A percentile compares a stretch with the other conserved stretches of the same genome.
Evolutionary conservation across 345 rosid species (phyloP).

Genomic region (Arabidopsis arenosa): DNA sequence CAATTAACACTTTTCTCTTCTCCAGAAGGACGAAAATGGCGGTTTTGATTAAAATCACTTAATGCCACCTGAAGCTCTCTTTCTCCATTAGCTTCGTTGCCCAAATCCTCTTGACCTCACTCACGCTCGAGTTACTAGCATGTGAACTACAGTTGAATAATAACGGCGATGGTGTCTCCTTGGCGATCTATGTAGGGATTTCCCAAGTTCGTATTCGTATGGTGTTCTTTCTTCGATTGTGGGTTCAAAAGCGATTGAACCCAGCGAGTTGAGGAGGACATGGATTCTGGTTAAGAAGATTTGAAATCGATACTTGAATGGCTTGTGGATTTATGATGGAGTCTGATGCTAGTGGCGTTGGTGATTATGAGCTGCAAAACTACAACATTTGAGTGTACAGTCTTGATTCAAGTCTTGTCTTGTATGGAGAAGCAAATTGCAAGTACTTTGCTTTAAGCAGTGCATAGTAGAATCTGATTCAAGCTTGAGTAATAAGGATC

Average conservation of each 20-base stretch:
- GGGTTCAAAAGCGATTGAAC: conserved; percentile 41
- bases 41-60: conserved; percentile 63
- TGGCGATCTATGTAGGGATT: conserved; percentile 68
- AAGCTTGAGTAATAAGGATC: conserved; percentile 29
- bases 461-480: conserved; percentile 55
- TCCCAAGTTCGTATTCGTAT: conserved; percentile 57
- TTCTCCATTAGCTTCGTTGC: conserved; percentile 73
- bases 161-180: conserved; percentile 55
- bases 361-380: conserved; percentile 38
- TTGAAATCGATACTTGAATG: conserved; percentile 45
- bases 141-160: conserved; percentile 33
- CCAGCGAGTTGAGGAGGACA: conserved; percentile 46
- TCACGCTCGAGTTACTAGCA: conserved; percentile 44
- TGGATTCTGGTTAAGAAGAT: too few species aligned
- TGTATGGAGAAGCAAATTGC: conserved; percentile 70
- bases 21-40: conserved; percentile 37
- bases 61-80: conserved; percentile 73
- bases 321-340: conserved; percentile 53
- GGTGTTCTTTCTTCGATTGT: conserved; percentile 53
- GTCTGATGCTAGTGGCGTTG: conserved; percentile 7
- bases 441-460: conserved; percentile 65
- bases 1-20: conserved; percentile 42
- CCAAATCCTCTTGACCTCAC: conserved; percentile 54
- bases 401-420: conserved; percentile 58
- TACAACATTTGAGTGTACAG: conserved; percentile 55